Percentiles rank a stretch among this genome's conserved stretches.
phyloP scores from a whole-genome alignment of 805 yeast genomes.

The Kuraishia molischiana region DNA sequence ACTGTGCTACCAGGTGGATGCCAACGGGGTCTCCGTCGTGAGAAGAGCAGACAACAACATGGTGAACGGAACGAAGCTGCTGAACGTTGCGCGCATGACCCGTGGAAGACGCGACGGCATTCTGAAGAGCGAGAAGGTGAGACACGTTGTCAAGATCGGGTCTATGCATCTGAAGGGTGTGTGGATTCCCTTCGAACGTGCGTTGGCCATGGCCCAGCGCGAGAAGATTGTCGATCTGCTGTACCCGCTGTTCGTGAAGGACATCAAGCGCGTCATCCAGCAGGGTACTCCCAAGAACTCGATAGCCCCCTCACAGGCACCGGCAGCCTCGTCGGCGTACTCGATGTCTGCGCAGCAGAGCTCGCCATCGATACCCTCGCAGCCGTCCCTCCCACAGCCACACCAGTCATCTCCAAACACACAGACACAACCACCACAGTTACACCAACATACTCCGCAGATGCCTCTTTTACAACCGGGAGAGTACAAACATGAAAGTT shows the following conservation, averaged over 20 bases:
- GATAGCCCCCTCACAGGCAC: conserved; percentile 3
- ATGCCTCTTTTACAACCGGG: not conserved
- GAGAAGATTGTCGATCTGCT: conserved; percentile 52
- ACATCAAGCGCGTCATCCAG: conserved; percentile 39
- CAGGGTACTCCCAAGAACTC: conserved; percentile 23
- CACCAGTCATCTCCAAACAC: no score
- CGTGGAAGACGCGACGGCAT: conserved; percentile 79
- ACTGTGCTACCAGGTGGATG: conserved; percentile 77
- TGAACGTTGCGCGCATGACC: conserved; percentile 82
- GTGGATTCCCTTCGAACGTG: conserved; percentile 70
- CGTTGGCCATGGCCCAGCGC: conserved; percentile 57
- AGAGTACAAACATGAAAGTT: not conserved
- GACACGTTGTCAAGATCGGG: conserved; percentile 68
- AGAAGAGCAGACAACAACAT: conserved; percentile 79
- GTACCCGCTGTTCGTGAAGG: conserved; percentile 55
- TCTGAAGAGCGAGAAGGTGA: conserved; percentile 52
- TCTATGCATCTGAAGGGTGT: conserved; percentile 69
- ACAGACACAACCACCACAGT: no score
- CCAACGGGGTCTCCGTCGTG: conserved; percentile 70
- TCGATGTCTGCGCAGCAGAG: no score
- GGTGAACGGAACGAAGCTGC: conserved; percentile 77
- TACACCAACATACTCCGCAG: conserved; percentile 4
- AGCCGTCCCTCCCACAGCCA: conserved; percentile 2
- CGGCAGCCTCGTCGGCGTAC: conserved; percentile 8
- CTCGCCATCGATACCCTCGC: conserved; percentile 2